Evolutionary conservation across 2,329 filamentous ascomycete genomes (phyloP).

Genomic region (Xylaria sp.): DNA sequence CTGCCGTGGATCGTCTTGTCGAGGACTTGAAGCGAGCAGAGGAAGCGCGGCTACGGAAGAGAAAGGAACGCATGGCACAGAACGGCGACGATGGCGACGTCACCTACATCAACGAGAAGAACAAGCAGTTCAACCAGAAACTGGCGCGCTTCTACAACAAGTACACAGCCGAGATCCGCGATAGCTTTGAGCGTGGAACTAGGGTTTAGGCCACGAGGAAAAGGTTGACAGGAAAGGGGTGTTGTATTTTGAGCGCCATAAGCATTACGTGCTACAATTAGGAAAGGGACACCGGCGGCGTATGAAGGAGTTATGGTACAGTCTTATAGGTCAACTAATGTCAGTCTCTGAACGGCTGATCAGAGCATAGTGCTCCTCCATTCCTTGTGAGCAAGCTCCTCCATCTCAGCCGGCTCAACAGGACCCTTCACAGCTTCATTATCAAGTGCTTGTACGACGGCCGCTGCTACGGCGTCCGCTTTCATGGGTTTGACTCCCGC

Average conservation of each 20-base stretch:
- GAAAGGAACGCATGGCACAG: constrained; percentile 69
- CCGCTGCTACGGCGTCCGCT: constrained; percentile 81
- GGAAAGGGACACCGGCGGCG: constrained; percentile 9
- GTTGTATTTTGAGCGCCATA: constrained; percentile 9
- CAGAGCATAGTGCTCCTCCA: constrained; percentile 91
- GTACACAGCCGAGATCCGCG: constrained; percentile 93
- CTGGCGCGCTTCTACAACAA: constrained; percentile 95
- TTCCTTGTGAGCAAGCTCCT: constrained; percentile 70
- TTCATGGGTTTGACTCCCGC: constrained; percentile 82
- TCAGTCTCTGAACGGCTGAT: constrained; percentile 2
- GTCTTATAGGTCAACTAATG: constrained; percentile 25
- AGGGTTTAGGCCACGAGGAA: constrained; percentile 56
- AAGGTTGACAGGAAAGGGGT: neutral
- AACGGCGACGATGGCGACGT: constrained; percentile 85
- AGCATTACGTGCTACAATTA: constrained; percentile 1
- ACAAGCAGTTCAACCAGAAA: constrained; percentile 99
- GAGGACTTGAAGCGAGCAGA: constrained; percentile 83
- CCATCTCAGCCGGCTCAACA: constrained; percentile 73
- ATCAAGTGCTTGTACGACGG: constrained; percentile 78
- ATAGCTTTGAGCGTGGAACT: constrained; percentile 95
- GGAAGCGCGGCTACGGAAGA: constrained; percentile 78
- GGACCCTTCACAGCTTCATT: constrained; percentile 68
- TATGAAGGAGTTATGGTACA: constrained; percentile 25
- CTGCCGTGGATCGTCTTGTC: constrained; percentile 81
- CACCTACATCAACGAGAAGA: constrained; percentile 99